Base-by-base conservation (phyloP, 140 eudicot species). In the Flaveria floridana region DNA sequence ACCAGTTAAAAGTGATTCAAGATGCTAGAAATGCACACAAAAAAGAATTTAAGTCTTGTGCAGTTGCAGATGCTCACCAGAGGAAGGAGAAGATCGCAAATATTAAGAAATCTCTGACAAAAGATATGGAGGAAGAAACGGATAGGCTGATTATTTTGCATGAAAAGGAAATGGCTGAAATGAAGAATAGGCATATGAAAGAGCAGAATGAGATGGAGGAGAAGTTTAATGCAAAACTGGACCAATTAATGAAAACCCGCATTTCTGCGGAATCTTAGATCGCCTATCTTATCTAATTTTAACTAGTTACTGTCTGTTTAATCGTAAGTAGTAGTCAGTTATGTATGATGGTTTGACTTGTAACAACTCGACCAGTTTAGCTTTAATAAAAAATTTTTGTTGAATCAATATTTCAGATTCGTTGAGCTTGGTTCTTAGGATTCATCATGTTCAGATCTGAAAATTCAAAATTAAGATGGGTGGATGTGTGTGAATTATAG, bases 201-300 rank as follows among this genome's bases (percentile, higher is more conserved):
- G 94, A 87, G 28, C 76, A 83, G 79, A 63, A 72, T 52, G 80
- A 79, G 5, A 59, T 76, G 55, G 92, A 89, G 75, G 92, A 89
- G 77, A 81, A 73, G 21, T 80, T 85, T 7, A 83, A 79, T 63
- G 77, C 73, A 0, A 82, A 66, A 8, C 53, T 80, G 48, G 77
- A 75, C 13, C 72, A 55, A 63, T 72, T 89, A 72, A 79, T 79
- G 84, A 78, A 76, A 30, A 84, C 71, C 47, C 79, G 82, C 83
- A 70, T 68, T 11, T 82, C 74, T 10, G 8, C 16, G 21, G 20
- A 47, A 20, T 50, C 44, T 11, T 30, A 16, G 6, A 26, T 5
- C 3, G 5, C 65, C 55, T 0, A 13, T 52, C 62, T 68, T 68
- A 68, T 9, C 39, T 42, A 52, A 55, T 52, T 14, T 4, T 62